Evolutionary conservation across 768 basidiomycete species (phyloP).

Genomic region (Mycena floridula): DNA sequence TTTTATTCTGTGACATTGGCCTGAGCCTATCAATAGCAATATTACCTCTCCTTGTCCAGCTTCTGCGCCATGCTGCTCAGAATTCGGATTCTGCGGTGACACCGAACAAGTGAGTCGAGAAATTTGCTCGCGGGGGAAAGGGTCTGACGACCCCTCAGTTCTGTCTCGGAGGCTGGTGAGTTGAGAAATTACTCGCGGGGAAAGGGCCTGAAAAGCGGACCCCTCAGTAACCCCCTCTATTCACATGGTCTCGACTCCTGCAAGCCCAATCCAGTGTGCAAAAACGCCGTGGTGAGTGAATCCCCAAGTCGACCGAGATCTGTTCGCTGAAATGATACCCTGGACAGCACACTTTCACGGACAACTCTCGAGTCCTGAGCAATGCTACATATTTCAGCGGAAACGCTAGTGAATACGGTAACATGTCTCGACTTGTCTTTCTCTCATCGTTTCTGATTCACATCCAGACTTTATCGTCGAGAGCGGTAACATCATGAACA

Average conservation of each 20-base stretch:
- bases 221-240: constrained; percentile 71
- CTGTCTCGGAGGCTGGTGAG: neutral
- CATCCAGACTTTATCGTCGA: constrained; percentile 64
- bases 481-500: constrained; percentile 59
- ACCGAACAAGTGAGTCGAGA: constrained; percentile 29
- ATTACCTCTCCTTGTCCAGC: constrained; percentile 36
- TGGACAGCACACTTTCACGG: constrained; percentile 55
- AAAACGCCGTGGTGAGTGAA: constrained; percentile 45
- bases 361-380: constrained; percentile 58
- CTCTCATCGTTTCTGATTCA: neutral
- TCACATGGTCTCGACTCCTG: constrained; percentile 65
- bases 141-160: neutral
- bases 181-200: constrained; percentile 77
- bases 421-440: constrained; percentile 8
- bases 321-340: neutral
- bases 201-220: too few species aligned
- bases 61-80: constrained; percentile 46
- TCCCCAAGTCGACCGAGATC: neutral
- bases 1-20: too few species aligned
- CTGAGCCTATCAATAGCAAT: too few species aligned
- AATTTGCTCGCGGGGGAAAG: neutral
- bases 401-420: constrained; percentile 67
- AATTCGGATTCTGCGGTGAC: constrained; percentile 46
- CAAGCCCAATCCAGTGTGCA: constrained; percentile 65
- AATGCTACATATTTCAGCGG: constrained; percentile 69